Base-by-base conservation (phyloP, 1,284 basidiomycete species). In the Ustilago esculenta region DNA sequence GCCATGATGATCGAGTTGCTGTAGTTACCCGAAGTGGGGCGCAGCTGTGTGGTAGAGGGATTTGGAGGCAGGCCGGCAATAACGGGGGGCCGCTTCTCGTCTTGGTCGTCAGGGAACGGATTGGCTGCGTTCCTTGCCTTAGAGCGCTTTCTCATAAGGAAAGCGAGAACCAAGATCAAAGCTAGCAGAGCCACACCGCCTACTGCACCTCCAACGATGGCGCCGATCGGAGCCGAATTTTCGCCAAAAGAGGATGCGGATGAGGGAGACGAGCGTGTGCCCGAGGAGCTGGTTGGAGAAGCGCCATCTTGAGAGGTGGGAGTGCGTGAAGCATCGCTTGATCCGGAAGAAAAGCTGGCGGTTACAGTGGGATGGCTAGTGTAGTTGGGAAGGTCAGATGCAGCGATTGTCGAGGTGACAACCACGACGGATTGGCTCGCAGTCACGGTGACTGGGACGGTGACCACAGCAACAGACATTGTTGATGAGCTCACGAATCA, bases 21-120 rank as follows among this genome's bases (percentile, higher is more conserved):
- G 34, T 63, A 64, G 41, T 42, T 56, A 44, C 40, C 48, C 20
- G 49, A 64, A 3, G 35, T 14, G 1, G 53, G 60, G n/a, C 54
- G 53, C 7, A 43, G 23, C 17, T 51, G 53, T 17, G 60, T 32
- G 36, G 25, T 52, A 2, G 47, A 55, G 2, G 60, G 60, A 4
- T 64, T 64, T 33, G 48, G 60, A 30, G 54, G 60, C 10, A 64
- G 41, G 4, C 60, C 60, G 11, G 60, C 60, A 24, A 64, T 64
- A 8, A 64, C 60, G 4, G 53, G 40, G 17, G 60, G 60, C 2
- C 54, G 49, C 24, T 64, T 64, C 34, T 64, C 54, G 34, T 43
- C 34, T 11, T 47, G 30, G 11, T 48, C 27, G 20, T 51, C 49
- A 3, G 60, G 60, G 49, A 64, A 64, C 5, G 49, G 60, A 29